Conservation (phyloP, 768 basidiomycete genomes). For the Xerocomus spinulosus region DNA sequence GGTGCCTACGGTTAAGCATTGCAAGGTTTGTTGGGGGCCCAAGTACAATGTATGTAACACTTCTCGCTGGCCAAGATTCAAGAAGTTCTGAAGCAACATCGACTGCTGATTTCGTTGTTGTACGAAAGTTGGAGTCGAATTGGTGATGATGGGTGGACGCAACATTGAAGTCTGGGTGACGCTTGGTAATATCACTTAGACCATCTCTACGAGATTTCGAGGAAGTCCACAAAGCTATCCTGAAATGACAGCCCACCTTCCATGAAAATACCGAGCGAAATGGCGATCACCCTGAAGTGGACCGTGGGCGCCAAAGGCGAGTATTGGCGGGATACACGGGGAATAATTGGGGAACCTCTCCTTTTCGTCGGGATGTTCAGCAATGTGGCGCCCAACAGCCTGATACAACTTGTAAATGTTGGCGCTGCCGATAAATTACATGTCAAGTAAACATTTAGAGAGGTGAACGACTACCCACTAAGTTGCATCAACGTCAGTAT, state of each 20-base stretch:
- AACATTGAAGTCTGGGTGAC: slow-evolving; percentile 61
- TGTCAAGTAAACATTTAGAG: not conserved
- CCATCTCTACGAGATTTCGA: slow-evolving; percentile 52
- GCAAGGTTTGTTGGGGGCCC: slow-evolving; percentile 83
- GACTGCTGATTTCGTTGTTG: slow-evolving; percentile 43
- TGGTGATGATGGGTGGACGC: slow-evolving; percentile 6
- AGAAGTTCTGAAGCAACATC: slow-evolving; percentile 57
- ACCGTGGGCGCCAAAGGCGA: slow-evolving; percentile 57
- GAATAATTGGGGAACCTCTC: slow-evolving; percentile 60
- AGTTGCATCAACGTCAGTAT: slow-evolving; percentile 59
- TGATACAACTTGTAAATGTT: slow-evolving; percentile 79
- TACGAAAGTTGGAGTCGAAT: slow-evolving; percentile 42
- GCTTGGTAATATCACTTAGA: slow-evolving; percentile 51
- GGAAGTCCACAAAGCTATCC: not conserved
- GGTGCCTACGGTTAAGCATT: slow-evolving; percentile 52
- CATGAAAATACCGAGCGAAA: slow-evolving; percentile 83
- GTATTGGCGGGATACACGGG: slow-evolving; percentile 48
- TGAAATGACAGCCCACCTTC: slow-evolving; percentile 43
- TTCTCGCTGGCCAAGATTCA: slow-evolving; percentile 43
- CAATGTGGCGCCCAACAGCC: slow-evolving; percentile 55
- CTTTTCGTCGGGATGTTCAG: slow-evolving; percentile 47
- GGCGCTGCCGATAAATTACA: slow-evolving; percentile 35
- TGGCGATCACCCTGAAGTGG: slow-evolving; percentile 71
- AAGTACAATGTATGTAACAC: slow-evolving; percentile 66
- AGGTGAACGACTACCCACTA: slow-evolving; percentile 38